A percentile compares a stretch with the other conserved stretches of the same genome.
These are phyloP conservation scores for Bullera alba DNA, from an alignment of 768 basidiomycete genomes.

Conservation along the genomic window DNA sequence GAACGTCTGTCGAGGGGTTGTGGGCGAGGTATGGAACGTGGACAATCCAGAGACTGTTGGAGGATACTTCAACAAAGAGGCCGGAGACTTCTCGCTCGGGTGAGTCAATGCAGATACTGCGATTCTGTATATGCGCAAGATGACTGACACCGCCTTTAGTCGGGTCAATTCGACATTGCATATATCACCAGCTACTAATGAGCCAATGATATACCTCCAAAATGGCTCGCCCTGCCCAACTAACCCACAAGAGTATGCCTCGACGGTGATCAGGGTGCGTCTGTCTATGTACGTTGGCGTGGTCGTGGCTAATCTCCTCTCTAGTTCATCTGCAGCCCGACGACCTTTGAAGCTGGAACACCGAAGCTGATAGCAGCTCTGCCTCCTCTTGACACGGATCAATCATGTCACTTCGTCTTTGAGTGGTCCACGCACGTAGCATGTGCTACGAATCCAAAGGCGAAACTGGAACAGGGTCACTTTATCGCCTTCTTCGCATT, in stretches of 20 bases:
- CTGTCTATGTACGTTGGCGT: neutral
- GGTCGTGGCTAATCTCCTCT: neutral
- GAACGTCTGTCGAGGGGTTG: slow-evolving; percentile 41
- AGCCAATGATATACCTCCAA: slow-evolving; percentile 56
- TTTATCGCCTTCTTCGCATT: slow-evolving; percentile 56
- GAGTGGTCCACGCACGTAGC: slow-evolving; percentile 84
- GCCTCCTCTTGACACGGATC: slow-evolving; percentile 53
- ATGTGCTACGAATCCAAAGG: slow-evolving; percentile 59
- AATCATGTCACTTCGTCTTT: slow-evolving; percentile 71
- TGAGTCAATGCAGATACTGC: slow-evolving; percentile 9
- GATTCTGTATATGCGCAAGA: neutral
- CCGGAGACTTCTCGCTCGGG: slow-evolving; percentile 43
- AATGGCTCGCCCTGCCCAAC: slow-evolving; percentile 61
- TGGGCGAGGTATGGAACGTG: slow-evolving; percentile 37
- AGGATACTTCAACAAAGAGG: slow-evolving; percentile 24
- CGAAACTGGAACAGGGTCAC: slow-evolving; percentile 49
- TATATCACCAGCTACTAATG: slow-evolving; percentile 50
- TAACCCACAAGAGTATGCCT: slow-evolving; percentile 52
- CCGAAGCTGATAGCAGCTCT: slow-evolving; percentile 62
- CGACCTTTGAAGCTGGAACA: slow-evolving; percentile 54
- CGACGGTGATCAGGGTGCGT: slow-evolving; percentile 54
- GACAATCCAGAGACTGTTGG: slow-evolving; percentile 37
- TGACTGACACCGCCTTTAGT: slow-evolving; percentile 43
- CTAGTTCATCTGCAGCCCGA: slow-evolving; percentile 68
- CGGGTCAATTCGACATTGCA: slow-evolving; percentile 60